phyloP scores from a whole-genome alignment of 1,284 basidiomycete species.

The Xerocomus alliaceus region DNA sequence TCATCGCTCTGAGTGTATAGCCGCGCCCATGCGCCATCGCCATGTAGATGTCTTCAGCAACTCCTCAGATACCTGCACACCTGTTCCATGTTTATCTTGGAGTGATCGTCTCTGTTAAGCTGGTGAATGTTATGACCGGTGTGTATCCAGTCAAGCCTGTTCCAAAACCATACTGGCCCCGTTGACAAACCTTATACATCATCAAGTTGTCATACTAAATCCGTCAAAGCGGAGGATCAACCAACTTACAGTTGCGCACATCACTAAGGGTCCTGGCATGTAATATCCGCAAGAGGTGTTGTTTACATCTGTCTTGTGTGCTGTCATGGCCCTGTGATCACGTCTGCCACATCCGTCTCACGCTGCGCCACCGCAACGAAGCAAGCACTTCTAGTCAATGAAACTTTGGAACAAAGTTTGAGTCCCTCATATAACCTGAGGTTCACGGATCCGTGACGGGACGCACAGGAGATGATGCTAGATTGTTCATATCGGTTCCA shows the following conservation, averaged over 20 bases:
- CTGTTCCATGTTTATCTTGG: too few species aligned
- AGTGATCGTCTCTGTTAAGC: not conserved
- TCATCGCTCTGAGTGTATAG: too few species aligned
- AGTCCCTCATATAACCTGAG: not conserved
- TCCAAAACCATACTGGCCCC: too few species aligned
- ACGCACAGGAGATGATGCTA: too few species aligned
- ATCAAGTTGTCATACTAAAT: not conserved
- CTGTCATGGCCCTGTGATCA: slow-evolving; percentile 3
- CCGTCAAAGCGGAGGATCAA: not conserved
- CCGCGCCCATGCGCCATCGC: too few species aligned
- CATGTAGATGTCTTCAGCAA: too few species aligned
- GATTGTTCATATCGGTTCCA: not conserved
- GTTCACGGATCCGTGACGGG: not conserved
- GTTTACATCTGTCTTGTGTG: not conserved
- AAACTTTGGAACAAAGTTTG: not conserved
- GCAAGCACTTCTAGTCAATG: not conserved
- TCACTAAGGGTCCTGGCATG: not conserved
- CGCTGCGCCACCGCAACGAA: not conserved
- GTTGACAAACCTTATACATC: not conserved
- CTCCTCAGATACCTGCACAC: too few species aligned
- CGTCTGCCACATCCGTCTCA: slow-evolving; percentile 2
- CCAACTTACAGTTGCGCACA: not conserved
- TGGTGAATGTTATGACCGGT: too few species aligned
- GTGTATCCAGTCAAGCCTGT: too few species aligned
- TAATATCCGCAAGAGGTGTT: not conserved